Percentiles rank a stretch among this genome's conserved stretches.
Conservation (phyloP, 2,329 filamentous ascomycete genomes). For the Beauveria rudraprayagi region DNA sequence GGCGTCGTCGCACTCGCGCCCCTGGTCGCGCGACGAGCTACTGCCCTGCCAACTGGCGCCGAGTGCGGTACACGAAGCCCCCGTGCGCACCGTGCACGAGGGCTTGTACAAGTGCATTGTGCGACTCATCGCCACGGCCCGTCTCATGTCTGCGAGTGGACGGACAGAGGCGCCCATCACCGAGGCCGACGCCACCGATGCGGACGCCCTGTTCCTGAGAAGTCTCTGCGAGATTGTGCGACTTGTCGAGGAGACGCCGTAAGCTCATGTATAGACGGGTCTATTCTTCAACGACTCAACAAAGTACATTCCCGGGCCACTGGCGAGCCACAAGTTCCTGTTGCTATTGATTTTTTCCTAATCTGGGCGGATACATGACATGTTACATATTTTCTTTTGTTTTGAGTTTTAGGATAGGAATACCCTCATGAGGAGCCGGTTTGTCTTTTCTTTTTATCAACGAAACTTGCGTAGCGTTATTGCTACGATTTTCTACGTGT, state of each 20-base stretch:
- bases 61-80: slow-evolving; percentile 23
- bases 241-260: slow-evolving; percentile 25
- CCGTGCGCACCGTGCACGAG: slow-evolving; percentile 37
- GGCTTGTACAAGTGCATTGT: slow-evolving; percentile 44
- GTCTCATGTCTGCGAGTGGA: slow-evolving; percentile 25
- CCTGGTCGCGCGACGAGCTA: slow-evolving; percentile 22
- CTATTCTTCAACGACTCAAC: too few species aligned
- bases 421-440: slow-evolving; percentile 4
- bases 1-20: slow-evolving; percentile 12
- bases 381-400: not conserved
- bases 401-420: not conserved
- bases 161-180: slow-evolving; percentile 22
- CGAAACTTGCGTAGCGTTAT: not conserved
- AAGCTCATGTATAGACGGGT: not conserved
- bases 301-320: too few species aligned
- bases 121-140: slow-evolving; percentile 41
- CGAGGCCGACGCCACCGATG: slow-evolving; percentile 22
- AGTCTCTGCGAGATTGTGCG: slow-evolving; percentile 37
- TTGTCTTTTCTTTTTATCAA: not conserved
- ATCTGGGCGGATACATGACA: too few species aligned
- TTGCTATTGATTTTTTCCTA: too few species aligned
- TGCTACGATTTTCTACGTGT: too few species aligned
- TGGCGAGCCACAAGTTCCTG: too few species aligned
- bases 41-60: slow-evolving; percentile 12
- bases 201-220: slow-evolving; percentile 30